Base-by-base conservation (phyloP, 2,329 filamentous ascomycete species). In the Aureobasidium sp. region DNA sequence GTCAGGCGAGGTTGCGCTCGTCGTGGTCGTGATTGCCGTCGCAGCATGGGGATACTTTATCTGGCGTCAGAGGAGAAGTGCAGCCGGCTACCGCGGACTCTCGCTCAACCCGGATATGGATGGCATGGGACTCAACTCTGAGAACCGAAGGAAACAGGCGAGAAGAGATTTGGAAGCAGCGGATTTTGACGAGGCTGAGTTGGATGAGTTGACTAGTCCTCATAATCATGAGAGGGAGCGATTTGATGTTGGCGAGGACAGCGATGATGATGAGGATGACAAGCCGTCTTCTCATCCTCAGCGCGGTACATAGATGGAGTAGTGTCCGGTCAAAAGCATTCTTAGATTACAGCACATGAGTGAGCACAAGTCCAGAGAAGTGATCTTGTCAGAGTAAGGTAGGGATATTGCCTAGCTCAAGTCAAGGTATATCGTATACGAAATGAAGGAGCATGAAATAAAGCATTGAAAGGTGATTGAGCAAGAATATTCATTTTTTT, bases 1-100 rank as follows among this genome's bases (percentile, higher is more conserved):
- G 69, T 94, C 90, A 2, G 91, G 92, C 56, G 90, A 95, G 75
- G 84, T 92, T 7, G 91, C 91, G 1, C 82, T 97, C 2, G 85
- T 92, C 17, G 84, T 97, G 53, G 90, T 96, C 20, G 79, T 87
- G 57, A 84, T 94, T 63, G 87, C 86, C 1, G 90, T 89, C 1
- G 78, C 77, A 5, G 77, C 84, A 14, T 96, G 90, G 87, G 90
- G 87, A n/a, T 89, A 86, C 70, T 83, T 85, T 67, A 78, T 87
- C 65, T 85, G 82, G 79, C 79, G 82, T 56, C 80, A 78, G 65
- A 79, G 84, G 45, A 77, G 79, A 59, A 72, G 75, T 29, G 70
- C 75, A 48, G 73, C 72, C 53, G 78, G 78, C 37, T 81, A 82
- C 67, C 73, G 73, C 41, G 74, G 78, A 34, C 69, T 80, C 45